Base-by-base conservation (phyloP, 495 filamentous ascomycete species). In the Tuber umbilicatum region DNA sequence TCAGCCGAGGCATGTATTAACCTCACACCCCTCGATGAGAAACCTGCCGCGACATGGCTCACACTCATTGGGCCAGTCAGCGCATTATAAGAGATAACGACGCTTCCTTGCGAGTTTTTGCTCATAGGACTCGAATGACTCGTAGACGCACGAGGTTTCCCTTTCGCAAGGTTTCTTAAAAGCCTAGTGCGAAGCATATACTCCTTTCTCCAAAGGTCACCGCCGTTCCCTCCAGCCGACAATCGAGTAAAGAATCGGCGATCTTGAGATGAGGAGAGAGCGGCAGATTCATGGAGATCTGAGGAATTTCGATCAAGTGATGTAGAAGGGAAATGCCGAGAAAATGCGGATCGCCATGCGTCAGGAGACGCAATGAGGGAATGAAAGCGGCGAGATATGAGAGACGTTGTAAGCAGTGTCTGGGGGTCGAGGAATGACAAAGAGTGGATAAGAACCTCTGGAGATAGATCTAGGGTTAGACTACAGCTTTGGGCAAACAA, bases 151-250 rank as follows among this genome's bases (percentile, higher is more conserved):
- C 71, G 73, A 19, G 79, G 23, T 39, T 75, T 82, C 35, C 81
- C 81, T 60, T 38, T 82, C 5, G 60, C 64, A 39, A 82, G 70
- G 47, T 55, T 73, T 43, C 80, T 74, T 35, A 82, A 74, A 42
- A 82, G 76, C 6, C 75, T 71, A 41, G 81, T 82, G 14, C 81
- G 78, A 69, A 83, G 80, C 7, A 82, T 78, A 70, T 82, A 82
- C 70, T 82, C 81, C 50, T 80, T 82, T 73, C 78, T 80, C 81
- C 81, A 82, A 67, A 70, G 35, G 42, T 81, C 78, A 14, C 55
- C 70, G 35, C 42, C 72, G n/a, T 60, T 55, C 45, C 76, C 78
- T 19, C 55, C 38, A 4, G 68, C 55, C 27, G 76, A 76, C 41
- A 82, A 74, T 40, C 73, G 70, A 37, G 80, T 80, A 70, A 82